phyloP scores from a whole-genome alignment of 1,139 yeast genomes.

The Nadsonia starkeyi-henricii region DNA sequence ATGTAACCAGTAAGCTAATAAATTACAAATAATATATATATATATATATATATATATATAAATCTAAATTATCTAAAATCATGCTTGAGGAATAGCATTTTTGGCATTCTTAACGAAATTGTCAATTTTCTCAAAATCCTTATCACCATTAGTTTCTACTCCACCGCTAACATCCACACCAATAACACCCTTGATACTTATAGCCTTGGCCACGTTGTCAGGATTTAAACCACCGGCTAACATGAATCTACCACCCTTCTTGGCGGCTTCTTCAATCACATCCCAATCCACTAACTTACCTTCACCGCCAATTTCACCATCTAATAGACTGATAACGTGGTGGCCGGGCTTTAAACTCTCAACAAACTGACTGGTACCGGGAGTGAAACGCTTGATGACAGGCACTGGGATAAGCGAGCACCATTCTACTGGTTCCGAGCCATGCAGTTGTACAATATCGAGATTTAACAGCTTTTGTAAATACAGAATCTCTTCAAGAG shows the following conservation, averaged over 20 bases:
- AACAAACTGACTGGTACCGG: constrained; percentile 34
- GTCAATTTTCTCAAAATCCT: constrained; percentile 49
- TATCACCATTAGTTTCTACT: constrained; percentile 64
- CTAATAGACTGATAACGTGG: constrained; percentile 52
- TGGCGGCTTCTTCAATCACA: constrained; percentile 29
- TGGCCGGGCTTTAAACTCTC: constrained; percentile 27
- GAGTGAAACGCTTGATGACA: constrained; percentile 61
- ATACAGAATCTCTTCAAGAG: constrained; percentile 42
- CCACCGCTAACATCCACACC: constrained; percentile 97
- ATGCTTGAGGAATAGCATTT: neutral
- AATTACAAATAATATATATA: too few relatives aligned
- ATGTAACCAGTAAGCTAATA: neutral
- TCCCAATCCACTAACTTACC: constrained; percentile 70
- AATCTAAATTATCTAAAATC: too few relatives aligned
- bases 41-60: too few relatives aligned
- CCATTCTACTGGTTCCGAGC: constrained; percentile 60
- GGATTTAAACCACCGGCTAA: constrained; percentile 87
- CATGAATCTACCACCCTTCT: constrained; percentile 36
- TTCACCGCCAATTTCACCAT: constrained; percentile 86
- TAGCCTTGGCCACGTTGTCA: constrained; percentile 48
- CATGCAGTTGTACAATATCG: constrained; percentile 83
- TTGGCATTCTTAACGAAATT: constrained; percentile 42
- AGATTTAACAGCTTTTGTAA: constrained; percentile 36
- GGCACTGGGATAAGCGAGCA: constrained; percentile 38
- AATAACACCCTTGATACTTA: constrained; percentile 35